phyloP scores from a whole-genome alignment of 1,139 yeast species.

The Nakaseomyces kungkrabaensis region DNA sequence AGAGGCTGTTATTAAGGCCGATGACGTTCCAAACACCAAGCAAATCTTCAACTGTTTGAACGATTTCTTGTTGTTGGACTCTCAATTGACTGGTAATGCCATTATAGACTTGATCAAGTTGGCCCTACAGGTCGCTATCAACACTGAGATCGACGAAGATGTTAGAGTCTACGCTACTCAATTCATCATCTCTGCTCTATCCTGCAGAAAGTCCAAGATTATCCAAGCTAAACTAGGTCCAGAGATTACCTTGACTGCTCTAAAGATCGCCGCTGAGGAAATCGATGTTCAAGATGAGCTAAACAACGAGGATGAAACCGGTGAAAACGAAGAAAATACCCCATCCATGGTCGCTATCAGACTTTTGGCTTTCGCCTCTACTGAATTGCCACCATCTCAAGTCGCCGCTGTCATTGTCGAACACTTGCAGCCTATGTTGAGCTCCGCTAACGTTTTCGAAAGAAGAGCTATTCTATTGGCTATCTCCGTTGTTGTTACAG shows the following conservation, averaged over 20 bases:
- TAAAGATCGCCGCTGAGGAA: conserved; percentile 73
- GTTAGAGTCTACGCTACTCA: conserved; percentile 76
- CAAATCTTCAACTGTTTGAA: conserved; percentile 80
- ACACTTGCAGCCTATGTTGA: conserved; percentile 51
- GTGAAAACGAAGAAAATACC: conserved; percentile 82
- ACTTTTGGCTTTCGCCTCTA: conserved; percentile 66
- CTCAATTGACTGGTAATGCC: conserved; percentile 69
- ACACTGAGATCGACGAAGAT: conserved; percentile 65
- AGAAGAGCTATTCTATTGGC: conserved; percentile 84
- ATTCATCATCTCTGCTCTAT: conserved; percentile 69
- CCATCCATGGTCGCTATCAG: conserved; percentile 75
- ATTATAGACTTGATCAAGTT: conserved; percentile 60
- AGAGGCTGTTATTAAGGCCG: conserved; percentile 59
- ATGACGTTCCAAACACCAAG: conserved; percentile 64
- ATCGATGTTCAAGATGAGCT: conserved; percentile 62
- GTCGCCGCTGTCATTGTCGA: conserved; percentile 74
- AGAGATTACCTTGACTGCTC: conserved; percentile 60
- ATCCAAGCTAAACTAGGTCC: conserved; percentile 66
- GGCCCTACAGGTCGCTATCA: conserved; percentile 66
- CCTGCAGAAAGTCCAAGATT: conserved; percentile 61
- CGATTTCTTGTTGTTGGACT: conserved; percentile 65
- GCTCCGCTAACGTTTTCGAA: conserved; percentile 59
- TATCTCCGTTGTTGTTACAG: conserved; percentile 75
- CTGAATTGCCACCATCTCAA: conserved; percentile 86
- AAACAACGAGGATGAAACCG: conserved; percentile 75